Percentiles rank a stretch among this genome's conserved stretches.
Conservation (phyloP, 257 asterid species). For the Phtheirospermum japonicum region DNA sequence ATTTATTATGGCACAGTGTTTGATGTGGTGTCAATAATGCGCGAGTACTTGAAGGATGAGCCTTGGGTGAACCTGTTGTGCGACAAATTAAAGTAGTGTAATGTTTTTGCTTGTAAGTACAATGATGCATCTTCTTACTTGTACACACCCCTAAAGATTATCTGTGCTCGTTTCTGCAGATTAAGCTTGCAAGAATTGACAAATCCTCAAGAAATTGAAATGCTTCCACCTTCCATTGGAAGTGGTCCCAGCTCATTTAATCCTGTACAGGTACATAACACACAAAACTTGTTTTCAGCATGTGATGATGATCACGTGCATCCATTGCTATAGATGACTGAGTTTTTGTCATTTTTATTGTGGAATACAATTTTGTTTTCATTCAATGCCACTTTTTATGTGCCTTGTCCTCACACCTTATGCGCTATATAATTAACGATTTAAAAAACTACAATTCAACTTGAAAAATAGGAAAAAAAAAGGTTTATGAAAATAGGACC, state of each 20-base stretch:
- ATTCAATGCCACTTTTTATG: too few species aligned
- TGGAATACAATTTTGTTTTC: too few species aligned
- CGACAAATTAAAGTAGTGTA: conserved; percentile 57
- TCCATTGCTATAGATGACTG: background rate
- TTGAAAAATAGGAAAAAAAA: too few species aligned
- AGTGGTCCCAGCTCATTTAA: conserved; percentile 39
- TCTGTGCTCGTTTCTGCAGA: conserved; percentile 41
- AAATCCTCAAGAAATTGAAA: conserved; percentile 32
- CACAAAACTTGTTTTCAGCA: background rate
- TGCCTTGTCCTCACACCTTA: too few species aligned
- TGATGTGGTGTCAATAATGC: conserved; percentile 73
- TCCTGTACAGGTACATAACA: conserved; percentile 49
- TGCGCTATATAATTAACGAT: too few species aligned
- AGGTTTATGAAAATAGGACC: too few species aligned
- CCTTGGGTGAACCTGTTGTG: conserved; percentile 84
- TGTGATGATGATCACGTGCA: background rate
- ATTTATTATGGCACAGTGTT: conserved; percentile 43
- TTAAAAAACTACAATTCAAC: too few species aligned
- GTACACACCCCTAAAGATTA: background rate
- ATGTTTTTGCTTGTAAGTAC: conserved; percentile 22
- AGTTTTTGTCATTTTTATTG: too few species aligned
- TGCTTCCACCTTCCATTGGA: conserved; percentile 40
- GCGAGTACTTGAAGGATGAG: conserved; percentile 87
- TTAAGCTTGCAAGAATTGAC: conserved; percentile 48
- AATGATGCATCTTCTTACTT: background rate